Conservation (phyloP, 2,329 filamentous ascomycete species). For the Diaporthe vexans region DNA sequence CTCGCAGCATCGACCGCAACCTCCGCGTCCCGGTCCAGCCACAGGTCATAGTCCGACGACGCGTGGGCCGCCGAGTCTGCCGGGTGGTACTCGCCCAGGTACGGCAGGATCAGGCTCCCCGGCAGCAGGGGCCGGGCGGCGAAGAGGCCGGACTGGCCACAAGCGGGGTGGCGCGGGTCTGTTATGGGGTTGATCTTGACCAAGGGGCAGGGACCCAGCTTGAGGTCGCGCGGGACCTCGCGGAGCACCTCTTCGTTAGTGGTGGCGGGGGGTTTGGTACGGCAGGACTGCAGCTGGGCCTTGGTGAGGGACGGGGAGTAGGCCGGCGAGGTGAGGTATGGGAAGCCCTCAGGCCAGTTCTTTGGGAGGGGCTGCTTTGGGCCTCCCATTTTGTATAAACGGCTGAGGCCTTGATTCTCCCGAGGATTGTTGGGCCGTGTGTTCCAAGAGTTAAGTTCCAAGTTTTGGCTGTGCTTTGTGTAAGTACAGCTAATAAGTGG, state of each 20-base stretch:
- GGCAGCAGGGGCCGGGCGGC: constrained; percentile 67
- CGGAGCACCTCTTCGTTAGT: constrained; percentile 45
- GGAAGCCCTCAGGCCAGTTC: constrained; percentile 69
- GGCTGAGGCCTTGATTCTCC: background rate
- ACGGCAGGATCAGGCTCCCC: constrained; percentile 71
- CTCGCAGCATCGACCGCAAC: constrained; percentile 72
- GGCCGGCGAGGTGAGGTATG: constrained; percentile 66
- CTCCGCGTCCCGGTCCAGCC: constrained; percentile 69
- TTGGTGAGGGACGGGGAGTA: constrained; percentile 62
- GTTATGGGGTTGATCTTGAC: constrained; percentile 69
- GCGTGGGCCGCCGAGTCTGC: constrained; percentile 53
- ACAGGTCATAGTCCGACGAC: constrained; percentile 74
- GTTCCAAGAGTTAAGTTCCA: background rate
- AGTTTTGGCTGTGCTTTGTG: background rate
- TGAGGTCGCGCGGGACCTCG: constrained; percentile 52
- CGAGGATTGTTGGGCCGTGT: too few relatives aligned
- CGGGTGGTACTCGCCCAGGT: constrained; percentile 71
- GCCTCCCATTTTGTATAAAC: constrained; percentile 21
- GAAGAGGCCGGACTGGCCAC: constrained; percentile 72
- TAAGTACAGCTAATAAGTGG: background rate
- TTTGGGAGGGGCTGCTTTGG: constrained; percentile 55
- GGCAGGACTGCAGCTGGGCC: constrained; percentile 57
- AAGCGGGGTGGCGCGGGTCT: constrained; percentile 67
- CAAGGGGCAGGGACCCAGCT: constrained; percentile 60
- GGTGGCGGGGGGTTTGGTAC: constrained; percentile 47